Evolutionary conservation across 2,329 filamentous ascomycete genomes (phyloP).

Genomic region (Aspergillus sp.): DNA sequence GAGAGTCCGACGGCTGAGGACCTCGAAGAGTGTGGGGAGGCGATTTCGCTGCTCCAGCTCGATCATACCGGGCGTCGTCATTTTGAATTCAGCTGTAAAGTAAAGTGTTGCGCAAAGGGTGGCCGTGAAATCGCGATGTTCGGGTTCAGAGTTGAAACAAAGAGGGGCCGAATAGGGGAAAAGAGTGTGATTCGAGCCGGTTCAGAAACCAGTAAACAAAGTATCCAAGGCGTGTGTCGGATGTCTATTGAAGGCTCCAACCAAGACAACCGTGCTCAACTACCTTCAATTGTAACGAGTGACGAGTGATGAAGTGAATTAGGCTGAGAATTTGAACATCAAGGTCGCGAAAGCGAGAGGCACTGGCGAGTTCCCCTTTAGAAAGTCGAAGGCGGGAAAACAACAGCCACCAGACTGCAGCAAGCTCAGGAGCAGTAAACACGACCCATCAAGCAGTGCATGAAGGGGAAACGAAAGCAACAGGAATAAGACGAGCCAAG

Average conservation of each 20-base stretch:
- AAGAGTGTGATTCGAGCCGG: constrained; percentile 12
- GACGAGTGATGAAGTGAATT: constrained; percentile 7
- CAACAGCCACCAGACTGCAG: constrained; percentile 18
- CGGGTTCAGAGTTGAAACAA: constrained; percentile 6
- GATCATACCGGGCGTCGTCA: constrained; percentile 31
- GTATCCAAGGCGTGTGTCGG: neutral
- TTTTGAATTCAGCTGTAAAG: constrained; percentile 16
- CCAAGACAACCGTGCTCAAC: constrained; percentile 1
- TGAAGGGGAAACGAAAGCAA: constrained; percentile 5
- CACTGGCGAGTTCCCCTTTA: neutral
- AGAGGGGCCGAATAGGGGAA: constrained; percentile 16
- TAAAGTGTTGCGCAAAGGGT: neutral
- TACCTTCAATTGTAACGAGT: constrained; percentile 2
- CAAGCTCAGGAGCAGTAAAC: constrained; percentile 9
- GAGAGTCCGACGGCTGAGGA: constrained; percentile 88
- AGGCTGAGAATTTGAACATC: neutral
- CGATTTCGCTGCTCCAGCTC: constrained; percentile 66
- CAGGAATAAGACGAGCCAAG: constrained; percentile 12
- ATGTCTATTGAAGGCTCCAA: neutral
- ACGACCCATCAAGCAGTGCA: constrained; percentile 17
- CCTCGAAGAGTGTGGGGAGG: constrained; percentile 92
- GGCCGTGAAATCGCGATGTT: constrained; percentile 1
- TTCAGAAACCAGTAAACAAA: constrained; percentile 8
- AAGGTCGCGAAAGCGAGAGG: constrained; percentile 4
- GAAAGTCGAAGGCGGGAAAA: constrained; percentile 12